These are phyloP conservation scores for Dothistroma septosporum DNA, from an alignment of 2,329 filamentous ascomycete species.

Conservation along the genomic window DNA sequence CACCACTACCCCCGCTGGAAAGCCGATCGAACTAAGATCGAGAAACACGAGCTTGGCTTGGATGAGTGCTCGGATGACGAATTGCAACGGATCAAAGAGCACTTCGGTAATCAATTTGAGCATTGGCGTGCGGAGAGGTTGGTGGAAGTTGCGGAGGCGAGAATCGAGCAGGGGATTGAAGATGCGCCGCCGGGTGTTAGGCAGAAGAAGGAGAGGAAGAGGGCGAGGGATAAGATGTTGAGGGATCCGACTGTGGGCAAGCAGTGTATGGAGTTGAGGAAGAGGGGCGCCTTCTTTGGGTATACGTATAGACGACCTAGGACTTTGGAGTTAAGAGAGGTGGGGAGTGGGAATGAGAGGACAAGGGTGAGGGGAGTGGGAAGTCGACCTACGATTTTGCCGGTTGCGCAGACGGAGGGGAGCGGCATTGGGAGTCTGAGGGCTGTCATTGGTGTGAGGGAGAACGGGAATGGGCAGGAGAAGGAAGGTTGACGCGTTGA, in stretches of 20 bases:
- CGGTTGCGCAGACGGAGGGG: conserved; percentile 14
- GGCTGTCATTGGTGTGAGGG: background rate
- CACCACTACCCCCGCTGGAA: conserved; percentile 21
- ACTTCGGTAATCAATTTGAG: conserved; percentile 30
- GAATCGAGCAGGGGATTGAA: conserved; percentile 15
- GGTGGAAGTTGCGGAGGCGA: conserved; percentile 25
- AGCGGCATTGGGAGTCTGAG: background rate
- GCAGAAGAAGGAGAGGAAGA: conserved; percentile 62
- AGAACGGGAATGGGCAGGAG: background rate
- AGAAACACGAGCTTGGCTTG: conserved; percentile 32
- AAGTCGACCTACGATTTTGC: conserved; percentile 25
- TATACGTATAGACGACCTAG: conserved; percentile 69
- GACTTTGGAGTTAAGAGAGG: conserved; percentile 21
- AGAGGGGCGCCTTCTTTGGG: conserved; percentile 77
- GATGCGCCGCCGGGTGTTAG: conserved; percentile 4
- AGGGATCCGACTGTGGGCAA: conserved; percentile 65
- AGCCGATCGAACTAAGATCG: conserved; percentile 22
- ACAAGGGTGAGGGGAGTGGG: conserved; percentile 8
- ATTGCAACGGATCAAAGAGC: conserved; percentile 30
- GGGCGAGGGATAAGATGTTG: conserved; percentile 79
- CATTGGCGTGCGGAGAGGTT: conserved; percentile 29
- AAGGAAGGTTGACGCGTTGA: background rate
- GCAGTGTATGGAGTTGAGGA: conserved; percentile 73
- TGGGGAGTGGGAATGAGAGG: conserved; percentile 16
- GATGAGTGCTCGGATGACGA: conserved; percentile 29